Conservation (phyloP, 176 grass and related monocot genomes). For the Triticum dicoccoides region DNA sequence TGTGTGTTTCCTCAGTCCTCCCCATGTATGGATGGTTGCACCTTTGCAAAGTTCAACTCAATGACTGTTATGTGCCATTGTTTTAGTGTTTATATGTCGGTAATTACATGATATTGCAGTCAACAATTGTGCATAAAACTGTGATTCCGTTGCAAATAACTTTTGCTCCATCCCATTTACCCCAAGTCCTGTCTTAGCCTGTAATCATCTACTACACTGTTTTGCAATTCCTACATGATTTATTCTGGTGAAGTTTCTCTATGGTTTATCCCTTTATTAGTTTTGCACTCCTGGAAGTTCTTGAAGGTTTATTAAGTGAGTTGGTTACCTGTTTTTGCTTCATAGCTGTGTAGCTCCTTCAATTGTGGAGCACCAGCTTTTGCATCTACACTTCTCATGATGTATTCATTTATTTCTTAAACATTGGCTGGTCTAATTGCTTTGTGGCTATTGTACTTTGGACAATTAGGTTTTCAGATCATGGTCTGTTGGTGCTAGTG, state of each 20-base stretch:
- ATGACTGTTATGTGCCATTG: no score
- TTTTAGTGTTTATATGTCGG: no score
- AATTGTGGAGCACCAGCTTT: not conserved
- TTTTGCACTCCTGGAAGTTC: not conserved
- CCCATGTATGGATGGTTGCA: no score
- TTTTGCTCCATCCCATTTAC: not conserved
- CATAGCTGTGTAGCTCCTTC: not conserved
- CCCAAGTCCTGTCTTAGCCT: no score
- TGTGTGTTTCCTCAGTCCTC: no score
- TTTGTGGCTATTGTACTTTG: not conserved
- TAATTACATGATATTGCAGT: not conserved
- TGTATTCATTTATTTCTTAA: not conserved
- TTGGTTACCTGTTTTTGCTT: not conserved
- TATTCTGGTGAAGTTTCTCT: not conserved
- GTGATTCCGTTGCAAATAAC: not conserved
- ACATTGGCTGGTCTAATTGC: not conserved
- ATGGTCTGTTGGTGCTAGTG: not conserved
- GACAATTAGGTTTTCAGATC: not conserved
- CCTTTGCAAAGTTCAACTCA: no score
- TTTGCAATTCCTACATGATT: not conserved
- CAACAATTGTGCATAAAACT: not conserved
- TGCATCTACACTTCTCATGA: not conserved
- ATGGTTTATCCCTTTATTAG: not conserved
- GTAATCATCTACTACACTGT: not conserved
- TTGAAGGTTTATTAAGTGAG: not conserved